Conservation (phyloP, 2,329 filamentous ascomycete species). For the Fusarium acutatum region DNA sequence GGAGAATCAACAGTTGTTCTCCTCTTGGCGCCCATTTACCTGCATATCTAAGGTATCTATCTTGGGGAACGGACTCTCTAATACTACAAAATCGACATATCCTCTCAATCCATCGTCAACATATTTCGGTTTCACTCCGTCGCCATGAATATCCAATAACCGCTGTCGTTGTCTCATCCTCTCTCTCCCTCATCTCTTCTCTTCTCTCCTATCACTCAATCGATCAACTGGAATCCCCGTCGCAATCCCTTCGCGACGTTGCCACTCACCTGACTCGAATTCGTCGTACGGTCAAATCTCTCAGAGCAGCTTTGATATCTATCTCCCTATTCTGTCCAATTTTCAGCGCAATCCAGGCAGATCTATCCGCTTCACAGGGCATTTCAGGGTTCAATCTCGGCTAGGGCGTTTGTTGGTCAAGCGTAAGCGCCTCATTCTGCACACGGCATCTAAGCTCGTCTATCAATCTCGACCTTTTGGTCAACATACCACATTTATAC, state of each 20-base stretch:
- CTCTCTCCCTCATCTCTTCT: not conserved
- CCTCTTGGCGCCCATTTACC: conserved; percentile 33
- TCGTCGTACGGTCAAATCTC: conserved; percentile 18
- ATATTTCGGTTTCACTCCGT: conserved; percentile 6
- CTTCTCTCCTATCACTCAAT: not conserved
- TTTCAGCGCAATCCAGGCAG: not conserved
- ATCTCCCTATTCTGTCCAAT: not conserved
- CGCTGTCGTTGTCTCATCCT: conserved; percentile 7
- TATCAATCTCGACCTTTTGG: not conserved
- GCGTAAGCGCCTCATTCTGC: conserved; percentile 5
- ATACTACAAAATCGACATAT: conserved; percentile 19
- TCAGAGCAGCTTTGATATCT: conserved; percentile 15
- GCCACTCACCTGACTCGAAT: conserved; percentile 33
- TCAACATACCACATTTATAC: conserved; percentile 8
- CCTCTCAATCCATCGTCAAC: conserved; percentile 2
- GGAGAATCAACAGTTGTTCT: conserved; percentile 17
- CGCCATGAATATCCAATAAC: conserved; percentile 39
- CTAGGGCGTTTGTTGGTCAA: not conserved
- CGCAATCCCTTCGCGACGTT: conserved; percentile 16
- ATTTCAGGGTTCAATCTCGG: conserved; percentile 17
- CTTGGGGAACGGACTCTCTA: not conserved
- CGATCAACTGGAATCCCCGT: conserved; percentile 12
- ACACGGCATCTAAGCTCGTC: not conserved
- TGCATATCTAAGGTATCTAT: conserved; percentile 13
- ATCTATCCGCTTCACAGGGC: not conserved